phyloP scores from a whole-genome alignment of 495 filamentous ascomycete genomes.

The Aspergillus incahuasiensis region DNA sequence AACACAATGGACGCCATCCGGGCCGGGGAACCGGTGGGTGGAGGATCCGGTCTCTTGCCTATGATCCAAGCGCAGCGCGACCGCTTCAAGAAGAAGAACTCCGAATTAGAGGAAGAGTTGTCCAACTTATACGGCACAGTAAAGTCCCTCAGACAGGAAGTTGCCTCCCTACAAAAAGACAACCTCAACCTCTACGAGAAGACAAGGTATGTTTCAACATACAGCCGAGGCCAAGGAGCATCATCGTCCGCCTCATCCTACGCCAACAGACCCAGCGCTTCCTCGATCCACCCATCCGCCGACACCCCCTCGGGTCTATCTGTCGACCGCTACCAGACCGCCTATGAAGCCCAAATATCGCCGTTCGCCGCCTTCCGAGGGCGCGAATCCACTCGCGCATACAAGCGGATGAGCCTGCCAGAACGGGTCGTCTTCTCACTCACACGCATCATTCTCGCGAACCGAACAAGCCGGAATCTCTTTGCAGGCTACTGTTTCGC shows the following conservation, averaged over 20 bases:
- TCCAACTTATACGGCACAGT: constrained; percentile 76
- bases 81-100: constrained; percentile 94
- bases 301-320: constrained; percentile 60
- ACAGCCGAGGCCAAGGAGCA: constrained; percentile 62
- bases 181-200: constrained; percentile 98
- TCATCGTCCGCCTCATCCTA: constrained; percentile 71
- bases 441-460: constrained; percentile 85
- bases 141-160: constrained; percentile 82
- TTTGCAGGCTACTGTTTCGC: constrained; percentile 94
- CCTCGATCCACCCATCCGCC: constrained; percentile 58
- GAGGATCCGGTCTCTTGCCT: constrained; percentile 85
- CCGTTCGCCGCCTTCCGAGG: constrained; percentile 94
- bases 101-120: constrained; percentile 86
- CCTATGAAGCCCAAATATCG: constrained; percentile 92
- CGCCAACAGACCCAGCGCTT: constrained; percentile 67
- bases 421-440: constrained; percentile 88
- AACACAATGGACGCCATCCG: constrained; percentile 54
- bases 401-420: constrained; percentile 88
- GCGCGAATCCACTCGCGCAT: constrained; percentile 84
- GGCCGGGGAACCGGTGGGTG: constrained; percentile 69
- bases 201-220: constrained; percentile 91
- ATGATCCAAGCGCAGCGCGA: constrained; percentile 98
- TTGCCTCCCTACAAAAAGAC: constrained; percentile 90
- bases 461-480: constrained; percentile 82
- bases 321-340: constrained; percentile 82